Percentiles rank a stretch among this genome's conserved stretches.
Evolutionary conservation across 768 basidiomycete genomes (phyloP).

Genomic region (Boletus rufocinnamomeus): DNA sequence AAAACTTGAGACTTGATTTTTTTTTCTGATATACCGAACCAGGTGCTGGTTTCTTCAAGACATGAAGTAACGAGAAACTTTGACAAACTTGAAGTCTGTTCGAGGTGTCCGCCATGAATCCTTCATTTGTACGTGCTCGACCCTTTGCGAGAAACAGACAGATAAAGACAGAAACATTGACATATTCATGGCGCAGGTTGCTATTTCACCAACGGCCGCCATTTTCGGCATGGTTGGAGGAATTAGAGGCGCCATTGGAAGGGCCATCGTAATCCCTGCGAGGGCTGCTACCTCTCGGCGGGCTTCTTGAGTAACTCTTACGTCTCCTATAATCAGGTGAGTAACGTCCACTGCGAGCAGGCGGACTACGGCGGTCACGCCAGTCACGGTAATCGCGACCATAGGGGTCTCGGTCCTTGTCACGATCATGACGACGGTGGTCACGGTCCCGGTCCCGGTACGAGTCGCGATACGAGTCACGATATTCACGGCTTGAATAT

Average conservation of each 20-base stretch:
- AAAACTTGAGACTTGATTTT: constrained; percentile 70
- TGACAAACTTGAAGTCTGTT: constrained; percentile 47
- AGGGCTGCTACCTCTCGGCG: constrained; percentile 70
- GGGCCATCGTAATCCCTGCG: constrained; percentile 51
- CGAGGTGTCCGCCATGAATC: constrained; percentile 43
- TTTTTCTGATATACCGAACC: constrained; percentile 58
- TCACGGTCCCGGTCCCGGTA: constrained; percentile 51
- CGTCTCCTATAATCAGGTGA: constrained; percentile 78
- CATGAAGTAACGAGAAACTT: constrained; percentile 52
- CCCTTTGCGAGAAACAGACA: constrained; percentile 38
- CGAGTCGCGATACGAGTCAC: constrained; percentile 47
- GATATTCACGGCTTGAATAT: constrained; percentile 45
- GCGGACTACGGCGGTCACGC: constrained; percentile 79
- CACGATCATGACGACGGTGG: constrained; percentile 41
- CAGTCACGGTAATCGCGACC: constrained; percentile 74
- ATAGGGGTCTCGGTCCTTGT: constrained; percentile 60
- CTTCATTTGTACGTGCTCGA: constrained; percentile 46
- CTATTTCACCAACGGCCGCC: constrained; percentile 63
- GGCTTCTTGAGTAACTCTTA: constrained; percentile 78
- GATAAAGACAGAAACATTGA: constrained; percentile 31
- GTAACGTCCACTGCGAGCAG: constrained; percentile 66
- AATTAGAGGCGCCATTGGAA: constrained; percentile 38
- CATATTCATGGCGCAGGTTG: constrained; percentile 21
- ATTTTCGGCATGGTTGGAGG: constrained; percentile 42
- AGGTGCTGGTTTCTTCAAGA: constrained; percentile 46